Conservation (phyloP, 768 basidiomycete species). For the Russula sp. region DNA sequence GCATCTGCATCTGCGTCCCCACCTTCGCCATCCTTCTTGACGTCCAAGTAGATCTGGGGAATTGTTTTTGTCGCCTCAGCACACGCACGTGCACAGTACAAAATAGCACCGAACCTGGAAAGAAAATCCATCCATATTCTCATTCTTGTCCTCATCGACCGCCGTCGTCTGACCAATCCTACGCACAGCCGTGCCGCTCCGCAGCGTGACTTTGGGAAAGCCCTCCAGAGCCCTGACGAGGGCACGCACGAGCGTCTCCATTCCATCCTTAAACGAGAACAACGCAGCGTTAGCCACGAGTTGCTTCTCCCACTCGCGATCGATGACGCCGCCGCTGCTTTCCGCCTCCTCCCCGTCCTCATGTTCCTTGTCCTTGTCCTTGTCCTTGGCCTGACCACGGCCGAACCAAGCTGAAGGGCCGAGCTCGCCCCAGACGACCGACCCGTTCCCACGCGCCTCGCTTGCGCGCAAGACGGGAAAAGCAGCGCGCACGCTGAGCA, state of each 20-base stretch:
- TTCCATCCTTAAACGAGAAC: slow-evolving; percentile 74
- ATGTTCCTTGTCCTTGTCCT: slow-evolving; percentile 16
- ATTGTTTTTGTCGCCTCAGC: not conserved
- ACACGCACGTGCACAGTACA: no score
- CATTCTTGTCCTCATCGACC: slow-evolving; percentile 26
- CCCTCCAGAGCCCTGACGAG: slow-evolving; percentile 42
- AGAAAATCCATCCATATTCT: slow-evolving; percentile 21
- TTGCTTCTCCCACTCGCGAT: slow-evolving; percentile 20
- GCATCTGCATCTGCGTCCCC: not conserved
- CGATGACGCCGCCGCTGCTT: slow-evolving; percentile 24
- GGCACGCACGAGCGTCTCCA: slow-evolving; percentile 55
- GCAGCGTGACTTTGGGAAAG: slow-evolving; percentile 52
- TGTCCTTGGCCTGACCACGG: not conserved
- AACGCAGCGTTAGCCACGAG: slow-evolving; percentile 57
- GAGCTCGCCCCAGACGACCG: slow-evolving; percentile 56
- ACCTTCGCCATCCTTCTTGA: not conserved
- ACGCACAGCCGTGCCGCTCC: slow-evolving; percentile 36
- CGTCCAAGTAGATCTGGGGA: slow-evolving; percentile 31
- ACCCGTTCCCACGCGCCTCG: slow-evolving; percentile 61
- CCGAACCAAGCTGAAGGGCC: slow-evolving; percentile 23
- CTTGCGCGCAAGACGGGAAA: slow-evolving; percentile 70
- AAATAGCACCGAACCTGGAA: slow-evolving; percentile 39
- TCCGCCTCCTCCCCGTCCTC: slow-evolving; percentile 39
- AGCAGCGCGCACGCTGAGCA: slow-evolving; percentile 66
- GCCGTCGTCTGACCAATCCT: slow-evolving; percentile 29